Evolutionary conservation across 2,329 filamentous ascomycete genomes (phyloP).

Genomic region (Aureobasidium leucospermi): DNA sequence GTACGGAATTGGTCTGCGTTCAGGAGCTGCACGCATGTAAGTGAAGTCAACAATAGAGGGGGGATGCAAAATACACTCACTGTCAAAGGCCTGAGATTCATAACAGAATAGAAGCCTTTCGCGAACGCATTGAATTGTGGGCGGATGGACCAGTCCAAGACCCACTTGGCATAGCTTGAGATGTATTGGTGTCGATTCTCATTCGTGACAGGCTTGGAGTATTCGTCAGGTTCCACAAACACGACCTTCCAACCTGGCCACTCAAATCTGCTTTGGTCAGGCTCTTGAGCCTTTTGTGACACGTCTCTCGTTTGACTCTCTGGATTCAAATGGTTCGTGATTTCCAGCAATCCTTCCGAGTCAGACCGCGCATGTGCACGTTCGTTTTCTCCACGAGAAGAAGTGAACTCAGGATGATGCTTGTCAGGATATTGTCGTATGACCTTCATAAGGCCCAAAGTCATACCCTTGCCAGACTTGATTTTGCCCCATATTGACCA

Average conservation of each 20-base stretch:
- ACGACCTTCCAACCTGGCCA: conserved; percentile 51
- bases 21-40: conserved; percentile 44
- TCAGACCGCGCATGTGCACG: not conserved
- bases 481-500: conserved; percentile 7
- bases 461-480: not conserved
- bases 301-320: not conserved
- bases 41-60: not conserved
- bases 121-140: conserved; percentile 76
- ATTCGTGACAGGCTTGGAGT: conserved; percentile 70
- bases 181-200: conserved; percentile 73
- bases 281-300: conserved; percentile 16
- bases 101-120: conserved; percentile 68
- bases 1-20: conserved; percentile 63
- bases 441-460: conserved; percentile 2
- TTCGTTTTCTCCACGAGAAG: not conserved
- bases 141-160: conserved; percentile 68
- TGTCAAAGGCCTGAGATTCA: conserved; percentile 61
- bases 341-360: not conserved
- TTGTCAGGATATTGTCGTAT: conserved; percentile 2
- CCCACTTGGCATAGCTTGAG: conserved; percentile 74
- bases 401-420: not conserved
- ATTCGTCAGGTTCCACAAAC: conserved; percentile 31
- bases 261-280: not conserved
- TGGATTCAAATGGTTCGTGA: not conserved
- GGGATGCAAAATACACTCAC: not conserved